These are phyloP conservation scores for Pseudogymnoascus sp. DNA, from an alignment of 2,329 filamentous ascomycete genomes.

Conservation along the genomic window DNA sequence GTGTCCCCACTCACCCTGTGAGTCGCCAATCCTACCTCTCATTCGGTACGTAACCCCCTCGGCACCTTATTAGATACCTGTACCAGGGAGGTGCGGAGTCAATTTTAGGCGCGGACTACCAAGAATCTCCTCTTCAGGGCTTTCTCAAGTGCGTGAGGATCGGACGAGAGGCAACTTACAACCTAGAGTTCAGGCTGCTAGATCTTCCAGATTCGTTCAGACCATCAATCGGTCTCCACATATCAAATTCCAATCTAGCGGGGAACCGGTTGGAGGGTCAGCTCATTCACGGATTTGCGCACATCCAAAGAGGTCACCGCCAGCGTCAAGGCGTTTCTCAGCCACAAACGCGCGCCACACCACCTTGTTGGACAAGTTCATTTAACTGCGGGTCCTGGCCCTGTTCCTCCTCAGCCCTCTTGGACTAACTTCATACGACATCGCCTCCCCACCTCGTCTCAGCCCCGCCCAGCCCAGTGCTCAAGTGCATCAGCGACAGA, in stretches of 20 bases:
- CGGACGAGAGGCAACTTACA: neutral
- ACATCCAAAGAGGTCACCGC: neutral
- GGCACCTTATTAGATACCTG: too few relatives aligned
- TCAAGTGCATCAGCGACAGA: too few relatives aligned
- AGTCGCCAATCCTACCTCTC: too few relatives aligned
- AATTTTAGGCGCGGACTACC: neutral
- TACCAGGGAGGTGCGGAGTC: neutral
- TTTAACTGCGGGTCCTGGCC: too few relatives aligned
- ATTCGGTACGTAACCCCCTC: too few relatives aligned
- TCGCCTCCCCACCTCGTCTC: too few relatives aligned
- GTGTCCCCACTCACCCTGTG: neutral
- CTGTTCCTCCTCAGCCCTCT: too few relatives aligned
- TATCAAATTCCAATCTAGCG: too few relatives aligned
- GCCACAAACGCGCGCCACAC: too few relatives aligned
- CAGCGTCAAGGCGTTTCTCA: neutral
- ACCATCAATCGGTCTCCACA: neutral
- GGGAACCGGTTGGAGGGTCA: neutral
- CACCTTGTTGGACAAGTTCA: too few relatives aligned
- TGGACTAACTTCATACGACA: too few relatives aligned
- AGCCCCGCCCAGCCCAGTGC: too few relatives aligned
- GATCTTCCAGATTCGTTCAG: neutral
- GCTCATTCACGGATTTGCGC: neutral
- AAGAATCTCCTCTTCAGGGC: neutral
- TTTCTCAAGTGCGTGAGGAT: neutral
- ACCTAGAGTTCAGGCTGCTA: constrained; percentile 2